Evolutionary conservation across 2,329 filamentous ascomycete genomes (phyloP).

Genomic region (Juglanconis juglandina): DNA sequence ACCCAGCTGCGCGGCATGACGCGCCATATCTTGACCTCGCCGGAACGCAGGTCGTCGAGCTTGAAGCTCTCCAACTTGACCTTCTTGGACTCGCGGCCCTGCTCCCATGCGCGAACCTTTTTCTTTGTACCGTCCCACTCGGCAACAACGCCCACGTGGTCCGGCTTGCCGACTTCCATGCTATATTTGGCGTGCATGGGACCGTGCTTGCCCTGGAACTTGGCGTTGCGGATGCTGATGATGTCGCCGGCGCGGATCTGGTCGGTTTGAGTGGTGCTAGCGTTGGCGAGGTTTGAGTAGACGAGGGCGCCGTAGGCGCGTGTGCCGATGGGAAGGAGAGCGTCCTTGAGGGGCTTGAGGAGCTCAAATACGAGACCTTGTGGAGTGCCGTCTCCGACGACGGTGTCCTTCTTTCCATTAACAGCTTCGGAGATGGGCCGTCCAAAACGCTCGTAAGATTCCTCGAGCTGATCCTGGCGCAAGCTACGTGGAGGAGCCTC

Average conservation of each 20-base stretch:
- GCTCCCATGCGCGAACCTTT: slow-evolving; percentile 93
- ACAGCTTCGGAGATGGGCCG: slow-evolving; percentile 71
- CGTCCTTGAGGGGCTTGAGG: slow-evolving; percentile 68
- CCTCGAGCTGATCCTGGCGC: slow-evolving; percentile 90
- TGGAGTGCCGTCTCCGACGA: slow-evolving; percentile 81
- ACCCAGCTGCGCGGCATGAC: slow-evolving; percentile 91
- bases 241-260: slow-evolving; percentile 92
- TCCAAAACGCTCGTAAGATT: slow-evolving; percentile 78
- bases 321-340: slow-evolving; percentile 78
- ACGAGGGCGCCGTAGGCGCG: slow-evolving; percentile 88
- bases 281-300: slow-evolving; percentile 93
- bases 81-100: slow-evolving; percentile 89
- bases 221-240: slow-evolving; percentile 85
- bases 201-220: slow-evolving; percentile 92
- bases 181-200: slow-evolving; percentile 94
- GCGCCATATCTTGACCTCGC: slow-evolving; percentile 96
- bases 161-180: slow-evolving; percentile 79
- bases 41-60: slow-evolving; percentile 84
- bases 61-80: slow-evolving; percentile 92
- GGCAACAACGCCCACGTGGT: slow-evolving; percentile 85
- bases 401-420: slow-evolving; percentile 68
- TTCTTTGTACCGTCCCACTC: slow-evolving; percentile 99
- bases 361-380: slow-evolving; percentile 75
- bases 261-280: slow-evolving; percentile 82
- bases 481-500: slow-evolving; percentile 76